Evolutionary conservation across 75 land plant species (phyloP), one percentile per base, ranked within the genome.

Genomic region (Cupressus sempervirens): DNA sequence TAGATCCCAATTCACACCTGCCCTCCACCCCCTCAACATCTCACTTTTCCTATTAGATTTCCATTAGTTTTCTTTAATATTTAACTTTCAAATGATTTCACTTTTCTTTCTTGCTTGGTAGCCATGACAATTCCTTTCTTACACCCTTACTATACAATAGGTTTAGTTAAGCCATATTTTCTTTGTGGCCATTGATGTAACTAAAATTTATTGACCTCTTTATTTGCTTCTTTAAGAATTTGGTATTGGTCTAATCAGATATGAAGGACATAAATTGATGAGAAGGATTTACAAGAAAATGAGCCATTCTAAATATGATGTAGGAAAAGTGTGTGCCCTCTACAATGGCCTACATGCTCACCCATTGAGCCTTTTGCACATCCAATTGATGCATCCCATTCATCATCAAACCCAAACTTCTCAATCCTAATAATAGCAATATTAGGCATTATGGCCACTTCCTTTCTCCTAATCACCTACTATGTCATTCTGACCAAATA

Each of bases 341-440:
- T 50, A n/a, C 48, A 79, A 11, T 79, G 81, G 81, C 81, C 81
- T 38, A 50, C 81, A 30, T 79, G 81, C 46, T 50, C 81, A n/a
- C 81, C 81, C n/a, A 26, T 0, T 48, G 29, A 18, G 67, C 36
- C 67, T 52, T 84, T 45, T 26, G 83, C 82, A 84, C 81, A 46
- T 18, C 45, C 88, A 29, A 70, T 87, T 36, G 32, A 88, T 10
- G 56, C 50, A 52, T 18, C 83, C 54, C 52, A 79, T n/a, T 43
- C 83, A 26, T n/a, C n/a, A n/a, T 26, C 56, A 35, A 20, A 32
- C 58, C 70, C 87, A 4, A 87, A 86, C 68, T 93, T 93, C 84
- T 93, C 96, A 80, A 93, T 94, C 36, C 84, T 93, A 29, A 89
- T 89, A 74, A 80, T 93, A 34, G 91, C 93, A 32, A 77, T 95